Evolutionary conservation across 192 early-diverging fungal genomes (phyloP), one percentile per base, ranked within the genome.

Genomic region (Rhizophagus sp.): DNA sequence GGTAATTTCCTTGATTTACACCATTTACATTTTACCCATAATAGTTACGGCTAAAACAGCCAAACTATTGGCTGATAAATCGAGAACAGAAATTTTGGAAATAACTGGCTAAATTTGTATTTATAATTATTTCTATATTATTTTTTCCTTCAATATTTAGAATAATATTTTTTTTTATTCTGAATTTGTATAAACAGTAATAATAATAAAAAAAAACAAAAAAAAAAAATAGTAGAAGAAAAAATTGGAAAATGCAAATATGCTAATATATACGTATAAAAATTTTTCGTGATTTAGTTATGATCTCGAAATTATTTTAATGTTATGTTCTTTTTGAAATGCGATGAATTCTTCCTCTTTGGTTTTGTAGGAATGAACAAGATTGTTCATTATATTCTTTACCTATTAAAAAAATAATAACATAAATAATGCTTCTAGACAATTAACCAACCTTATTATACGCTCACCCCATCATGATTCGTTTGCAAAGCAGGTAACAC

Each of bases 291-390:
- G 64, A 13, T 25, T 64, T 27, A 13, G 3, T 8, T 65, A 65
- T 65, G 64, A 27, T 15, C 81, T 85, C 57, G 82, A 68, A 36
- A 85, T 85, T 19, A 90, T 86, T 62, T 88, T 92, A 76, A 98
- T 97, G 79, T 95, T 94, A 85, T 95, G 89, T 82, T 96, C 94
- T 84, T 96, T 94, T 82, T 96, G 95, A 81, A 93, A 97, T 25
- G 92, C 95, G 62, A 88, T 80, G 83, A 97, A 92, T 78, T 96
- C 95, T 67, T 95, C 90, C 81, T 99, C 97, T 86, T 95, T 97
- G 64, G 89, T 89, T 84, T 96, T 95, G 86, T 97, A 97, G 65
- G 88, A 89, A 39, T 88, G 83, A 7, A 93, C 87, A 39, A 97
- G 85, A 67, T 93, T 92, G 79, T 91, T 83, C 62, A 97, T 95